A percentile compares a stretch with the other conserved stretches of the same genome.
phyloP scores from a whole-genome alignment of 768 basidiomycete genomes.

The Kwoniella europaea region DNA sequence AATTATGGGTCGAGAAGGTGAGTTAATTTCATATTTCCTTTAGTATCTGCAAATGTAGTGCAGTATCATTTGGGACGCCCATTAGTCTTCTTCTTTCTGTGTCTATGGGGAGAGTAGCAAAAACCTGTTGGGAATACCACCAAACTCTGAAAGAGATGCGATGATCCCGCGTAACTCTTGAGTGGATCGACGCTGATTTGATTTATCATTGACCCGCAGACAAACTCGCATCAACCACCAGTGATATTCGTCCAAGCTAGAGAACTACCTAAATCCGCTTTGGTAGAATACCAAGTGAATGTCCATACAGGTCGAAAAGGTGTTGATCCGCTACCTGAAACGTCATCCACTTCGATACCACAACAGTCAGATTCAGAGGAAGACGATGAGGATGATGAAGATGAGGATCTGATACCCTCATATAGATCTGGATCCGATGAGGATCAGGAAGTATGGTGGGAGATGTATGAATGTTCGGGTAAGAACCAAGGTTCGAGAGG shows the following conservation, averaged over 20 bases:
- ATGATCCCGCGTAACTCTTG: too few relatives aligned
- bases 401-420: slow-evolving; percentile 31
- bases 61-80: too few relatives aligned
- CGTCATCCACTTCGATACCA: neutral
- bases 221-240: slow-evolving; percentile 40
- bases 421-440: slow-evolving; percentile 3
- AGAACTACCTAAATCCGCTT: slow-evolving; percentile 57
- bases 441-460: slow-evolving; percentile 27
- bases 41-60: too few relatives aligned
- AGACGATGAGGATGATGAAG: slow-evolving; percentile 44
- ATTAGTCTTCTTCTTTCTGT: too few relatives aligned
- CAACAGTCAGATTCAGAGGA: neutral
- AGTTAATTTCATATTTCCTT: too few relatives aligned
- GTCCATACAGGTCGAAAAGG: slow-evolving; percentile 51
- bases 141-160: too few relatives aligned
- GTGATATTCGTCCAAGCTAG: slow-evolving; percentile 54
- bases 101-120: too few relatives aligned
- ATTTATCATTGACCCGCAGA: neutral
- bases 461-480: slow-evolving; percentile 23
- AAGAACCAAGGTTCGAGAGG: slow-evolving; percentile 26
- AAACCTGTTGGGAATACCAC: too few relatives aligned
- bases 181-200: slow-evolving; percentile 1
- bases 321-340: neutral
- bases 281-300: slow-evolving; percentile 60
- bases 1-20: slow-evolving; percentile 48